Evolutionary conservation across 2,329 filamentous ascomycete species (phyloP), one percentile per base, ranked within the genome.

Genomic region (Nothophaeocryptopus gaeumannii): DNA sequence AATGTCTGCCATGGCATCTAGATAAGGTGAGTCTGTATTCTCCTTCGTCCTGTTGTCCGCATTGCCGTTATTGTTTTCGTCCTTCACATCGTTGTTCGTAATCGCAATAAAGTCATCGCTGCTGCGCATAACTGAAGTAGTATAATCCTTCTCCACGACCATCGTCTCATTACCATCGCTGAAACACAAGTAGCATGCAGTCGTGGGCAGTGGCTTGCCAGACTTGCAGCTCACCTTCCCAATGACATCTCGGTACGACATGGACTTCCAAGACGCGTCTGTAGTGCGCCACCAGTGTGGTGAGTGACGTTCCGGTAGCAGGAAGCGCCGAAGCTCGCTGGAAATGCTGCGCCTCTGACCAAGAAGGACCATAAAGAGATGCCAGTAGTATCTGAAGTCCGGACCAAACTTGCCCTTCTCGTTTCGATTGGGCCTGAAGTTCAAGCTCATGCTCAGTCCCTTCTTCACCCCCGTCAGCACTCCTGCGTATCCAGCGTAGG

Each of bases 121-220:
- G 1, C 67, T 68, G n/a, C 72, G 69, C 5, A 76, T 58, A 1
- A 68, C 69, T 2, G 76, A 78, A 1, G 63, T 72, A 2, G 59
- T 40, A 46, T 75, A 71, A 57, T 84, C 80, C 59, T 84, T 83
- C 56, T 83, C 79, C 39, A 84, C 68, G 0, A 78, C 69, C 1
- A 74, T 63, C 2, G 75, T 75, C 38, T 71, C 65, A 0, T 51
- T 46, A 0, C 78, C 78, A 39, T 80, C 73, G 54, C 78, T 77
- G 54, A 83, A 74, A 29, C 77, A 76, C 2, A 84, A 58, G 58
- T 84, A 84, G 33, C 78, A 80, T 2, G 79, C 78, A 12, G 80
- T 77, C 0, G 76, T 77, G 1, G 66, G 70, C 2, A 68, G 61
- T 0, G 73, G 31, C 12, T 38, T 37, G 14, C 41, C 39, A 16